Conservation (phyloP, 345 rosid species). For the Boechera retrofracta region DNA sequence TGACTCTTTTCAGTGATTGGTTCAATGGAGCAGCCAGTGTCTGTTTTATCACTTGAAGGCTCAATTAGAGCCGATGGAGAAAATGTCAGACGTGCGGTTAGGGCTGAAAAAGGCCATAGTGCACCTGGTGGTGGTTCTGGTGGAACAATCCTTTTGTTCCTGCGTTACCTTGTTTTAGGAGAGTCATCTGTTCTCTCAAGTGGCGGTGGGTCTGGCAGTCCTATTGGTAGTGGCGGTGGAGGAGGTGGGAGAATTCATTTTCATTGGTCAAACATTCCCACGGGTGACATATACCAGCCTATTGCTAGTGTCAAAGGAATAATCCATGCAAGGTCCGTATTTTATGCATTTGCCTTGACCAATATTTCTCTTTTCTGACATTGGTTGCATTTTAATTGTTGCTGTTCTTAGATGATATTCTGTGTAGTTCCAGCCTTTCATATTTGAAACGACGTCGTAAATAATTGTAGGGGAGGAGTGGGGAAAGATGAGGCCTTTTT, state of each 20-base stretch:
- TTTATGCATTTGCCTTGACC: background rate
- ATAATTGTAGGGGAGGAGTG: constrained; percentile 68
- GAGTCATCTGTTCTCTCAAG: constrained; percentile 77
- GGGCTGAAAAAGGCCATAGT: constrained; percentile 43
- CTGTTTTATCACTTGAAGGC: constrained; percentile 77
- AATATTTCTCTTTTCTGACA: background rate
- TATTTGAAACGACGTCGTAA: background rate
- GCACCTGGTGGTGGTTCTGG: constrained; percentile 97
- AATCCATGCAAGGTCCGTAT: constrained; percentile 61
- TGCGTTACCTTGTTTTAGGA: constrained; percentile 61
- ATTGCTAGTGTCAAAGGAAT: constrained; percentile 81
- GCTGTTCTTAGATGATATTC: background rate
- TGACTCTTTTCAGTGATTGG: constrained; percentile 76
- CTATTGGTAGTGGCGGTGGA: constrained; percentile 81
- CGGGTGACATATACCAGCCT: constrained; percentile 97
- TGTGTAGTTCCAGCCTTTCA: background rate
- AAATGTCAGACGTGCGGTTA: constrained; percentile 47
- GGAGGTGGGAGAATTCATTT: constrained; percentile 99
- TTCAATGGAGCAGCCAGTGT: constrained; percentile 84
- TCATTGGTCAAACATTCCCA: constrained; percentile 95
- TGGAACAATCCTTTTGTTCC: constrained; percentile 80
- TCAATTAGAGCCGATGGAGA: constrained; percentile 84
- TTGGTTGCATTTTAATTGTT: background rate
- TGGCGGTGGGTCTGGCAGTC: constrained; percentile 82
- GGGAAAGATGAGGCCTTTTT: constrained; percentile 55